These are phyloP conservation scores for Musa acuminata DNA, from an alignment of 176 grass and related monocot genomes.

Conservation along the genomic window DNA sequence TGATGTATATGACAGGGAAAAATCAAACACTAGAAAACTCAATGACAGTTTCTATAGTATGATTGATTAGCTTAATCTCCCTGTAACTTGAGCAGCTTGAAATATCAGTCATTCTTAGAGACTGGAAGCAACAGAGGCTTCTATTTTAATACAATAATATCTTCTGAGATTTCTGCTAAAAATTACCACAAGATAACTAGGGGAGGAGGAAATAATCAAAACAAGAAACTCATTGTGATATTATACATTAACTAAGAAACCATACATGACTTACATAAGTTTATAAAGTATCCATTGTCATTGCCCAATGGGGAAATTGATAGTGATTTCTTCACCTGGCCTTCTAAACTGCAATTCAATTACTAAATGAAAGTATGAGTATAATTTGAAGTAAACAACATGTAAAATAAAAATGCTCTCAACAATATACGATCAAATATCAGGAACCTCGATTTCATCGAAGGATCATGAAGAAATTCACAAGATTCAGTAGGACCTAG, in stretches of 20 bases:
- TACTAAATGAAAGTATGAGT: constrained; percentile 11
- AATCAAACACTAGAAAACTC: too few species aligned
- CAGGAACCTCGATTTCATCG: constrained; percentile 93
- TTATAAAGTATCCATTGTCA: constrained; percentile 69
- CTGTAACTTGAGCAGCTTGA: too few species aligned
- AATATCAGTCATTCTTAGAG: too few species aligned
- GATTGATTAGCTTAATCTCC: too few species aligned
- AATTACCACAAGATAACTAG: neutral
- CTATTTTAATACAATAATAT: neutral
- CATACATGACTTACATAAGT: constrained; percentile 48
- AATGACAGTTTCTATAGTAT: too few species aligned
- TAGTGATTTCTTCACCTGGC: constrained; percentile 74
- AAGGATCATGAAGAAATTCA: constrained; percentile 95
- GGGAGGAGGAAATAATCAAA: neutral
- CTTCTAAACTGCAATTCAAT: constrained; percentile 40
- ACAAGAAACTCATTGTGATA: neutral
- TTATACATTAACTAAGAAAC: neutral
- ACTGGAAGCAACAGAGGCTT: neutral
- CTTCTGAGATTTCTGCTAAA: neutral
- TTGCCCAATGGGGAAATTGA: constrained; percentile 48
- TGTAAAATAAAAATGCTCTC: neutral
- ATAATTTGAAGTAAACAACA: neutral
- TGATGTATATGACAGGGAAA: too few species aligned
- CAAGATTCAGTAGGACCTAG: constrained; percentile 85
- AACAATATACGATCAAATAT: neutral